Evolutionary conservation across 257 asterid genomes (phyloP).

Genomic region (Lycium ferocissimum): DNA sequence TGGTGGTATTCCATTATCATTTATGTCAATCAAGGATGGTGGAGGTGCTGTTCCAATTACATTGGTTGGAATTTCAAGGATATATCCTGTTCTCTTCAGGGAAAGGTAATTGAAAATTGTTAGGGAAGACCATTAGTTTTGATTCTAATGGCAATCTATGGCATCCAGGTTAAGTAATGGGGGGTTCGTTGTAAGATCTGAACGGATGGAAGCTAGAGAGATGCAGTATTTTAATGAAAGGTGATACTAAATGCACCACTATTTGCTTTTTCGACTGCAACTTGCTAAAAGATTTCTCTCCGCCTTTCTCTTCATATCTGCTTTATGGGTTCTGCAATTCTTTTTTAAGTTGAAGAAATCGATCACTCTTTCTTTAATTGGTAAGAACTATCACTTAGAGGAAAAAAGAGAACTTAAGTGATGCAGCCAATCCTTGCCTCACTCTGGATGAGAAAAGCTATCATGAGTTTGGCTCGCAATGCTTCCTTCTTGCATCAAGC

Average conservation of each 20-base stretch:
- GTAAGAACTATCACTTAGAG: neutral
- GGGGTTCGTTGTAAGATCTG: slow-evolving; percentile 72
- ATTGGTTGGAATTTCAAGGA: slow-evolving; percentile 76
- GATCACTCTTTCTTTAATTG: neutral
- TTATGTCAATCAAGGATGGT: slow-evolving; percentile 78
- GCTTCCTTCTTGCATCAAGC: slow-evolving; percentile 23
- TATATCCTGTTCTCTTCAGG: slow-evolving; percentile 82
- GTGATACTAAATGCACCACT: slow-evolving; percentile 37
- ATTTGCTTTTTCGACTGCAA: neutral
- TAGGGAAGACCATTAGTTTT: neutral
- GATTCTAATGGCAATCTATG: slow-evolving; percentile 24
- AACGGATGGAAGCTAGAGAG: slow-evolving; percentile 72
- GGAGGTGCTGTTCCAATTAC: slow-evolving; percentile 95
- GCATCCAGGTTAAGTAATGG: slow-evolving; percentile 68
- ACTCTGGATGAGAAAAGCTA: slow-evolving; percentile 9
- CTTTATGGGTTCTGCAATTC: neutral
- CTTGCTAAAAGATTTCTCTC: slow-evolving; percentile 4
- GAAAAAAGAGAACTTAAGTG: neutral
- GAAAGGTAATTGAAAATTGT: slow-evolving; percentile 71
- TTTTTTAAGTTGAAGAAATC: neutral
- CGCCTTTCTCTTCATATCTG: neutral
- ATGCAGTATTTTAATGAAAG: slow-evolving; percentile 66
- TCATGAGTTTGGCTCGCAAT: slow-evolving; percentile 5
- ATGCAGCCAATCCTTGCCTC: slow-evolving; percentile 8
- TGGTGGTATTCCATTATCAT: slow-evolving; percentile 73